Base-by-base conservation (phyloP, 306 rosid species). In the Acacia confusa region DNA sequence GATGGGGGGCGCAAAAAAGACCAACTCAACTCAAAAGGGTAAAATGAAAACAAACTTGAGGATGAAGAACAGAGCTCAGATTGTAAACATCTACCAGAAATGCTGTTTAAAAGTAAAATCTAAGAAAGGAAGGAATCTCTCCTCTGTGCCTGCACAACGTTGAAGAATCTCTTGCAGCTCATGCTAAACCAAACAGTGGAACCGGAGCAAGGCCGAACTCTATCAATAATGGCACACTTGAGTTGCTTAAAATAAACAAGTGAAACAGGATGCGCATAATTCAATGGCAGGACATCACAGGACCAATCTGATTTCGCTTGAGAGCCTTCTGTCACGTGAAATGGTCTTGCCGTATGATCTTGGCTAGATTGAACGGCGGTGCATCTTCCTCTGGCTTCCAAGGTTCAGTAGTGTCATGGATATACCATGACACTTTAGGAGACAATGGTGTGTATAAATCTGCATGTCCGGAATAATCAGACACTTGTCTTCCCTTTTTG, bases 361-460 rank as follows among this genome's bases (percentile, higher is more conserved):
- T 53, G 72, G 87, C 80, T 44, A 82, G 73, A 79, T 83, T 86
- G 38, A 93, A 82, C 50, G 89, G 76, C 38, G 87, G 44, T 28
- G 73, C 88, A n/a, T 84, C 97, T 60, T 91, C 95, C 25, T 88
- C 94, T 79, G 84, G 92, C 83, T 85, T 92, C 97, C 97, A 89
- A 65, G 88, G 57, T 70, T 92, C 95, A 14, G 78, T 74, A 57
- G 72, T 87, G 76, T 87, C 87, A 80, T 88, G 95, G 75, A 91
- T 53, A 84, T 77, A 92, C 97, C 97, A 91, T 9, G 92, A 91
- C 70, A 91, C 91, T 87, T 86, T 88, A 16, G 97, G 95, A 79
- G 97, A 91, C 82, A 92, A 75, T 58, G 95, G 88, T 43, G 93
- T 76, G 24, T 89, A 89, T 82, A 87, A 64, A 82, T 92, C 97